phyloP scores from a whole-genome alignment of 805 yeast genomes.

The Lipomyces spencermartinsiae region DNA sequence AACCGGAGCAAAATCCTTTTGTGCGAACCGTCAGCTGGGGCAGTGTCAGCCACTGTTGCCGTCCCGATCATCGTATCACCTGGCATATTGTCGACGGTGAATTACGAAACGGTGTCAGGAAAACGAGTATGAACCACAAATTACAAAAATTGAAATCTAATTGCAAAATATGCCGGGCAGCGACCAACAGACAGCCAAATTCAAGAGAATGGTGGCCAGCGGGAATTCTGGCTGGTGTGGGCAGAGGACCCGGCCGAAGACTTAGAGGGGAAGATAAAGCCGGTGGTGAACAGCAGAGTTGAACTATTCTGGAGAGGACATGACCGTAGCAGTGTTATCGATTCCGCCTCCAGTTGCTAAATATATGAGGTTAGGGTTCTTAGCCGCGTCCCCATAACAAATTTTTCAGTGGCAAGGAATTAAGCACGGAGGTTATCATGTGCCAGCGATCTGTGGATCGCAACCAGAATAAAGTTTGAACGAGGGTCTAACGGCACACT shows the following conservation, averaged over 20 bases:
- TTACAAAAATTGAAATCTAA: background rate
- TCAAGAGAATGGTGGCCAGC: background rate
- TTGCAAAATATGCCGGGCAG: background rate
- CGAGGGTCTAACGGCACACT: background rate
- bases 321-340: background rate
- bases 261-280: background rate
- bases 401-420: background rate
- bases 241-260: background rate
- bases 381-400: background rate
- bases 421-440: background rate
- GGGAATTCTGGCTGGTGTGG: background rate
- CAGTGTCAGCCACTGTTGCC: background rate
- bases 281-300: background rate
- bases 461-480: background rate
- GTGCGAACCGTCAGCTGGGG: slow-evolving; percentile 4
- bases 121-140: background rate
- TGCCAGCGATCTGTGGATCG: background rate
- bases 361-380: background rate
- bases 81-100: background rate
- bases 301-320: background rate
- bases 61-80: background rate
- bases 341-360: background rate
- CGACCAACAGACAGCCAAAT: background rate
- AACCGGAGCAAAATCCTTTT: slow-evolving; percentile 30
- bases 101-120: background rate